A percentile compares a stretch with the other conserved stretches of the same genome.
phyloP scores from a whole-genome alignment of 345 rosid genomes.

The Kernera saxatilis region DNA sequence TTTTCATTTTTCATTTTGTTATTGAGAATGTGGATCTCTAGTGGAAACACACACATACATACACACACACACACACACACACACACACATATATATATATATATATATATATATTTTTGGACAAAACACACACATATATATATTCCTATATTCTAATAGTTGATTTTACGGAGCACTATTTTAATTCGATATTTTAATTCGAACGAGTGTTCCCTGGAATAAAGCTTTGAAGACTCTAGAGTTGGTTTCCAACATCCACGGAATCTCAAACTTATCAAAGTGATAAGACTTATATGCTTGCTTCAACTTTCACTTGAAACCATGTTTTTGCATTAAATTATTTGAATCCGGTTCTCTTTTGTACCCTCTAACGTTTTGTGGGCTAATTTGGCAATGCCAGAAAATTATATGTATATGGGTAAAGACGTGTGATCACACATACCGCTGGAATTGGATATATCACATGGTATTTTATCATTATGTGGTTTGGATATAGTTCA shows the following conservation, averaged over 20 bases:
- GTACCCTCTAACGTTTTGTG: not conserved
- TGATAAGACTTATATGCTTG: slow-evolving; percentile 16
- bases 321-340: not conserved
- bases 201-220: not conserved
- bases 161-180: not conserved
- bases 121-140: not conserved
- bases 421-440: not conserved
- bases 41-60: not conserved
- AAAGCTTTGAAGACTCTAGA: slow-evolving; percentile 17
- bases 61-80: not conserved
- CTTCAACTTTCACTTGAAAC: slow-evolving; percentile 12
- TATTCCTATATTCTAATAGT: not conserved
- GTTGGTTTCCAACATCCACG: slow-evolving; percentile 18
- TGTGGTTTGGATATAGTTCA: not conserved
- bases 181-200: not conserved
- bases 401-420: not conserved
- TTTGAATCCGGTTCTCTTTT: not conserved
- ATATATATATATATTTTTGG: not conserved
- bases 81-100: not conserved
- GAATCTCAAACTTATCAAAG: slow-evolving; percentile 17
- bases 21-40: not conserved
- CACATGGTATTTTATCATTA: not conserved
- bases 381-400: not conserved
- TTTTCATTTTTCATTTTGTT: not conserved
- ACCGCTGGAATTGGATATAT: not conserved